phyloP scores from a whole-genome alignment of 2,329 filamentous ascomycete genomes.

The Clonostachys sp. region DNA sequence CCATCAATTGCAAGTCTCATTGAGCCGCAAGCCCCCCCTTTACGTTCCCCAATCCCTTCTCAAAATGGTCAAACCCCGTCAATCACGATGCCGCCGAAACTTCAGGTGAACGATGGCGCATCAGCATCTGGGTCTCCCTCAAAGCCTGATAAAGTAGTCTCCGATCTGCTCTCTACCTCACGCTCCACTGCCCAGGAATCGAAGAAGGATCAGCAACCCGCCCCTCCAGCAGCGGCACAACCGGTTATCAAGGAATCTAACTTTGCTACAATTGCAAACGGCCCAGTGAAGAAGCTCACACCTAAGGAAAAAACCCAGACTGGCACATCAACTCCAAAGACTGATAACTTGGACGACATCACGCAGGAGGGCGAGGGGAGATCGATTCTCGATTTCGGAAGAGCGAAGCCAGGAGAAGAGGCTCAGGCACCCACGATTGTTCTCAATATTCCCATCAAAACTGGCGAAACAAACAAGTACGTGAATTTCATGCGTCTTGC shows the following conservation, averaged over 20 bases:
- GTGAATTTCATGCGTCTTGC: slow-evolving; percentile 94
- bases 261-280: slow-evolving; percentile 33
- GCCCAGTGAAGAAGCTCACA: slow-evolving; percentile 37
- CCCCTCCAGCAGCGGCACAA: slow-evolving; percentile 20
- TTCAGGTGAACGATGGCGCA: slow-evolving; percentile 5
- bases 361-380: slow-evolving; percentile 36
- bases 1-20: slow-evolving; percentile 90
- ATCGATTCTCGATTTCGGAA: slow-evolving; percentile 59
- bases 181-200: slow-evolving; percentile 21
- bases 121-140: slow-evolving; percentile 38
- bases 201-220: slow-evolving; percentile 31
- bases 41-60: slow-evolving; percentile 18
- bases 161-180: slow-evolving; percentile 25
- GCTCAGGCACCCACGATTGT: slow-evolving; percentile 70
- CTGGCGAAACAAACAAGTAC: slow-evolving; percentile 78
- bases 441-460: slow-evolving; percentile 71
- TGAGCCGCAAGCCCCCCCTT: slow-evolving; percentile 41
- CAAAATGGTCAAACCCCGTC: slow-evolving; percentile 17
- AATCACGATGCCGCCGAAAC: slow-evolving; percentile 22
- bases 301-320: slow-evolving; percentile 40
- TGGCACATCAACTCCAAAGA: slow-evolving; percentile 40
- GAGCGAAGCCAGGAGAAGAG: slow-evolving; percentile 54
- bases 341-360: slow-evolving; percentile 42
- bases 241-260: slow-evolving; percentile 30
- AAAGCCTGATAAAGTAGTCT: slow-evolving; percentile 10